Conservation (phyloP, 2,329 filamentous ascomycete species). For the Chrysoporthe puriensis region DNA sequence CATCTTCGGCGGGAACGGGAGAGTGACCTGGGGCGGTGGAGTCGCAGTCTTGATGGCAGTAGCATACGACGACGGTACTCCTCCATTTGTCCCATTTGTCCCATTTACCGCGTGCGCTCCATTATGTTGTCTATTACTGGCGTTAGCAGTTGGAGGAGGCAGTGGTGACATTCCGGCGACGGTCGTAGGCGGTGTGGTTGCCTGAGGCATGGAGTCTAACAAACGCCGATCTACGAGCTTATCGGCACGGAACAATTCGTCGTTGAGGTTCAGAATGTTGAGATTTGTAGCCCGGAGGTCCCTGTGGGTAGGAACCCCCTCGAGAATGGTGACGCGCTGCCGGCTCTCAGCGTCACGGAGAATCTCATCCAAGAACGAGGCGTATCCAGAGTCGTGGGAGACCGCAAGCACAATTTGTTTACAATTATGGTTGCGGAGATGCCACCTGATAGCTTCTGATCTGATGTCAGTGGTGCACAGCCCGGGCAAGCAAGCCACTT, state of each 20-base stretch:
- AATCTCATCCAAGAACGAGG: slow-evolving; percentile 61
- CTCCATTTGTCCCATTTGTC: slow-evolving; percentile 1
- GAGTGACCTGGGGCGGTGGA: slow-evolving; percentile 48
- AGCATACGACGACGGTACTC: slow-evolving; percentile 43
- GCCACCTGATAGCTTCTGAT: slow-evolving; percentile 56
- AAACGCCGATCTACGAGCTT: slow-evolving; percentile 49
- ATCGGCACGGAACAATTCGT: slow-evolving; percentile 56
- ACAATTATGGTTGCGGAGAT: slow-evolving; percentile 64
- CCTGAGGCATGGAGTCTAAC: slow-evolving; percentile 29
- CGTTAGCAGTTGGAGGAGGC: slow-evolving; percentile 33
- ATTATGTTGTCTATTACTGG: slow-evolving; percentile 28
- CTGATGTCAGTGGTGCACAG: slow-evolving; percentile 27
- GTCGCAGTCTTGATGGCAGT: slow-evolving; percentile 45
- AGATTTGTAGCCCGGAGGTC: slow-evolving; percentile 54
- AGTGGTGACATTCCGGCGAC: slow-evolving; percentile 28
- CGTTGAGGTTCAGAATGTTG: slow-evolving; percentile 49
- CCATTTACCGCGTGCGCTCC: neutral
- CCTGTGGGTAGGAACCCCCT: slow-evolving; percentile 55
- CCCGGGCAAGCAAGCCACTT: slow-evolving; percentile 27
- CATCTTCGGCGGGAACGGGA: slow-evolving; percentile 42
- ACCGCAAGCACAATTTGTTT: slow-evolving; percentile 64
- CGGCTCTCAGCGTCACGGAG: slow-evolving; percentile 48
- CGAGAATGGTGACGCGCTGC: slow-evolving; percentile 55
- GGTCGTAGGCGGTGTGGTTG: slow-evolving; percentile 18
- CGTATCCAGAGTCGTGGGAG: slow-evolving; percentile 64